These are phyloP conservation scores for Populus alba DNA, from an alignment of 345 rosid genomes.

Conservation along the genomic window DNA sequence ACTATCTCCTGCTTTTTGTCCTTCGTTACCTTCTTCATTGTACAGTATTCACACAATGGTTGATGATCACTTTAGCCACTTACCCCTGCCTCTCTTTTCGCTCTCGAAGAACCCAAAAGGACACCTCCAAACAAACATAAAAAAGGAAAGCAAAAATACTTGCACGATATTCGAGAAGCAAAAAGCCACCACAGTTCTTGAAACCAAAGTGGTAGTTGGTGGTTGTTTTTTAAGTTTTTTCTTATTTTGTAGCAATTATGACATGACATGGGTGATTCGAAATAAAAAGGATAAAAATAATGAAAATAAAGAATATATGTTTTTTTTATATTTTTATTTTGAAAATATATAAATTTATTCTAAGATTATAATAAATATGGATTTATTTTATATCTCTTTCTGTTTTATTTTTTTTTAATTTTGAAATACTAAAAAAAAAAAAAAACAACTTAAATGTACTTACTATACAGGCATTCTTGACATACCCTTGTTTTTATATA, in stretches of 20 bases:
- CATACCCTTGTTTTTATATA: too few relatives aligned
- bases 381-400: background rate
- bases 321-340: too few relatives aligned
- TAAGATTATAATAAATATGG: background rate
- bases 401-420: too few relatives aligned
- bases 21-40: conserved; percentile 3
- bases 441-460: too few relatives aligned
- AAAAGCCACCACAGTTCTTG: background rate
- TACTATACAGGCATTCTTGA: too few relatives aligned
- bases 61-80: background rate
- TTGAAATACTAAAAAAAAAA: background rate
- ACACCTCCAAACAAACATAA: background rate
- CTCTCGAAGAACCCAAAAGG: background rate
- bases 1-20: background rate
- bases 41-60: background rate
- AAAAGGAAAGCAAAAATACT: background rate
- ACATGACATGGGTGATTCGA: background rate
- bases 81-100: background rate
- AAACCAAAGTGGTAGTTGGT: background rate
- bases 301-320: background rate
- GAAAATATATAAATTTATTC: too few relatives aligned
- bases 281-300: too few relatives aligned
- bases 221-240: background rate
- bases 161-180: background rate
- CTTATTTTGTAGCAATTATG: background rate